Evolutionary conservation across 108 stramenopile species (phyloP).

Genomic region (Nannochloropsis oceanica): DNA sequence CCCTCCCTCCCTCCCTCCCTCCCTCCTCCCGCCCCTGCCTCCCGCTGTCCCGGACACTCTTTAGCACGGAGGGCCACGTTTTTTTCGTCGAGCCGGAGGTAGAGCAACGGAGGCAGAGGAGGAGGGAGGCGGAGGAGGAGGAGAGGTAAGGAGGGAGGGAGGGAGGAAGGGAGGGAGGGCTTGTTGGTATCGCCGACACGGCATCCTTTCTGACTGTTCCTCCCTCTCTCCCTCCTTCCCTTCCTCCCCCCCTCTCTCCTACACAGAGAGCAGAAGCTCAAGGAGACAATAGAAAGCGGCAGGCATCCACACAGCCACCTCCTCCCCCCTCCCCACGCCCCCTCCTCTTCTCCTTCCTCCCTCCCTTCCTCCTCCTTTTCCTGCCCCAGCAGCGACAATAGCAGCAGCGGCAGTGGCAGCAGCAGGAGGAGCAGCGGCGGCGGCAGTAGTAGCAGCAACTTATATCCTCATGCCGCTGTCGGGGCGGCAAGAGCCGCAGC

Average conservation of each 20-base stretch:
- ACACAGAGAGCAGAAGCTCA: neutral
- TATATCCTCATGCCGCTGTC: neutral
- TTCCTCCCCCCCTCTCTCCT: neutral
- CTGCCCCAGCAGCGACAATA: too few species aligned
- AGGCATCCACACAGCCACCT: neutral
- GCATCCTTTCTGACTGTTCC: neutral
- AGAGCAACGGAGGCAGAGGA: neutral
- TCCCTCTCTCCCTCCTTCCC: neutral
- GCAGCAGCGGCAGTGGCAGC: too few species aligned
- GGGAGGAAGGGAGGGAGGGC: neutral
- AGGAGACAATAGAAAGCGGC: neutral
- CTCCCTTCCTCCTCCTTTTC: neutral
- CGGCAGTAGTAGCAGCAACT: too few species aligned
- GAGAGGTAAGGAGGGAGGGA: neutral
- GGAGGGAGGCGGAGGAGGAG: neutral
- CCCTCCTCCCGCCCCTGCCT: constrained; percentile 2
- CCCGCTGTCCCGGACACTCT: neutral
- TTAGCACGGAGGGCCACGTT: constrained; percentile 10
- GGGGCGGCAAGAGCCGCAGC: neutral
- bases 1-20: neutral
- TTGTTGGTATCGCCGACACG: neutral
- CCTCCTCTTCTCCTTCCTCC: neutral
- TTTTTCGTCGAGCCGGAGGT: neutral
- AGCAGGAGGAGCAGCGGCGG: too few species aligned
- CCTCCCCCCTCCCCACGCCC: neutral